Percentiles rank a stretch among this genome's conserved stretches.
Conservation (phyloP, 1,284 basidiomycete genomes). For the Sanghuangporus baumii region DNA sequence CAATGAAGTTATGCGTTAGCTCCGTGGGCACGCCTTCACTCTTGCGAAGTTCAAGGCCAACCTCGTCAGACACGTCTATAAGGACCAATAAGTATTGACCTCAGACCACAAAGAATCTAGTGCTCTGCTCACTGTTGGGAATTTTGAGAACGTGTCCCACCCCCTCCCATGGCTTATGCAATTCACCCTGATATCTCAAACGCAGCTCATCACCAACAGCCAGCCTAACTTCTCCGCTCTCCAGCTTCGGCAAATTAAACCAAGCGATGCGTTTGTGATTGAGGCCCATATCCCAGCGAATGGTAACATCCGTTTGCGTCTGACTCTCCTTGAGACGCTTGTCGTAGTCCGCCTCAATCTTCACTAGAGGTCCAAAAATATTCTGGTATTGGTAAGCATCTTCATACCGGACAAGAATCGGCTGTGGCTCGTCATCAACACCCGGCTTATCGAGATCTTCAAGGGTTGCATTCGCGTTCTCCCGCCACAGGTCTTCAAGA, state of each 20-base stretch:
- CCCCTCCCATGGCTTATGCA: conserved; percentile 94
- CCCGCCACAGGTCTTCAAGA: conserved; percentile 97
- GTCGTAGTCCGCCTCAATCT: conserved; percentile 99
- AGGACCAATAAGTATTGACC: conserved; percentile 19
- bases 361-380: conserved; percentile 97
- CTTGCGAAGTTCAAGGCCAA: conserved; percentile 87
- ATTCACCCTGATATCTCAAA: conserved; percentile 83
- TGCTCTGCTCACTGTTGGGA: conserved; percentile 78
- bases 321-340: conserved; percentile 97
- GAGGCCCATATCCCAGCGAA: conserved; percentile 96
- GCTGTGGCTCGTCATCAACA: conserved; percentile 93
- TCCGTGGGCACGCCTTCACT: conserved; percentile 95
- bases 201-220: conserved; percentile 96
- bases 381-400: conserved; percentile 99
- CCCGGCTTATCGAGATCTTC: conserved; percentile 97
- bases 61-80: conserved; percentile 94
- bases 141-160: conserved; percentile 98
- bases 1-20: conserved; percentile 91
- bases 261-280: conserved; percentile 98
- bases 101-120: neutral
- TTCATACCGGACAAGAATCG: conserved; percentile 87
- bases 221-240: conserved; percentile 95
- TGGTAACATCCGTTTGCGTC: conserved; percentile 93
- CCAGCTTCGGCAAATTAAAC: conserved; percentile 94
- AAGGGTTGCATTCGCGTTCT: conserved; percentile 89